A percentile compares a stretch with the other conserved stretches of the same genome.
phyloP scores from a whole-genome alignment of 2,329 filamentous ascomycete genomes.

The Colletotrichum lini region DNA sequence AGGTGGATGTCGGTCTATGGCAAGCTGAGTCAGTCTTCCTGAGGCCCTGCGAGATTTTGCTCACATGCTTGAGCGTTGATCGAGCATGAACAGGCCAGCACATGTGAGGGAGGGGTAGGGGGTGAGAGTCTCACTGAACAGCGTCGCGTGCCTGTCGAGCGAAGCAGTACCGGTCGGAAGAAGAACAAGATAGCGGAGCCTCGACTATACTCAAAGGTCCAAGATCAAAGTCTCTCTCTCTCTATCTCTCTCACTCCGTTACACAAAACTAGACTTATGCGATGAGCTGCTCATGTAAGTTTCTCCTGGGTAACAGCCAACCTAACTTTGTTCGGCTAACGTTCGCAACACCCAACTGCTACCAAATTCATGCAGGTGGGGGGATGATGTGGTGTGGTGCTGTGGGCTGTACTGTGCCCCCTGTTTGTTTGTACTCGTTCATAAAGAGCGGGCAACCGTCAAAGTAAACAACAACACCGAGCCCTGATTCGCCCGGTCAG shows the following conservation, averaged over 20 bases:
- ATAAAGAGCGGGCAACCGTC: background rate
- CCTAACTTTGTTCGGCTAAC: background rate
- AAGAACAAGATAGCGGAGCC: background rate
- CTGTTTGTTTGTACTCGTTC: constrained; percentile 3
- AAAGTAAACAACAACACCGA: constrained; percentile 4
- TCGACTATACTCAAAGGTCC: background rate
- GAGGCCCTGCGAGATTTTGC: background rate
- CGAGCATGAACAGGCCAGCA: background rate
- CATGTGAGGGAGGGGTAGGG: background rate
- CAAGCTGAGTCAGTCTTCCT: background rate
- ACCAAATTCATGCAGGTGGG: background rate
- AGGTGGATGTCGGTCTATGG: background rate
- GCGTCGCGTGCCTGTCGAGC: background rate
- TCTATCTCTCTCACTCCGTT: background rate
- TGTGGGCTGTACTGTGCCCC: background rate
- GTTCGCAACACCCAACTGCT: background rate
- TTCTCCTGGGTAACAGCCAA: background rate
- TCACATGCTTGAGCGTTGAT: background rate
- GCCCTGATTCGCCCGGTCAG: background rate
- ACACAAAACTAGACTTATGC: background rate
- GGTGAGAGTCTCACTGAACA: background rate
- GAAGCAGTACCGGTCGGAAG: background rate
- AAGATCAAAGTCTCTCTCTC: background rate
- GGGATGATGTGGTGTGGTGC: too few species aligned
- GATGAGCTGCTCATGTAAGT: background rate